phyloP scores from a whole-genome alignment of 2,329 filamentous ascomycete species.

The Leptographium flavum region DNA sequence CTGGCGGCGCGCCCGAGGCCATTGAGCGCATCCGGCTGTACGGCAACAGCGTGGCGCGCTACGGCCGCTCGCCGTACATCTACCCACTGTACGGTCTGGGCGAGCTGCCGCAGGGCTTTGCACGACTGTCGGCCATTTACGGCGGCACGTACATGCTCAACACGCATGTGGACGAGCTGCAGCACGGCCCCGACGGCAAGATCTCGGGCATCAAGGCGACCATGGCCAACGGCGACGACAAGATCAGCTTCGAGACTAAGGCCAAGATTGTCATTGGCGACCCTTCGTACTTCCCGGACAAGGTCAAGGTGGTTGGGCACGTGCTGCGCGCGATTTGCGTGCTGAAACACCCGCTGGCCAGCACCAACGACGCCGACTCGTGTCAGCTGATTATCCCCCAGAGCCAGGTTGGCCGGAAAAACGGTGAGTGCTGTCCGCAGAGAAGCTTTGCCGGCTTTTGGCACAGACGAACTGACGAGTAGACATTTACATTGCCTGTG shows the following conservation, averaged over 20 bases:
- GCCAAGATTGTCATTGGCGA: slow-evolving; percentile 92
- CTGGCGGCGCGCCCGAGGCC: slow-evolving; percentile 65
- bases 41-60: slow-evolving; percentile 92
- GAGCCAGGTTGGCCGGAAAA: slow-evolving; percentile 90
- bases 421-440: slow-evolving; percentile 45
- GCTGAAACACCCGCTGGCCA: slow-evolving; percentile 83
- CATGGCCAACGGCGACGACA: slow-evolving; percentile 70
- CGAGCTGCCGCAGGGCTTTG: slow-evolving; percentile 95
- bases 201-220: slow-evolving; percentile 94
- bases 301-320: slow-evolving; percentile 77
- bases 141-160: slow-evolving; percentile 99
- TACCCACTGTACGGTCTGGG: slow-evolving; percentile 96
- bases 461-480: slow-evolving; percentile 5
- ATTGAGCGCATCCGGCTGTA: slow-evolving; percentile 91
- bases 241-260: slow-evolving; percentile 94
- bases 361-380: slow-evolving; percentile 79
- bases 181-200: slow-evolving; percentile 68
- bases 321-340: slow-evolving; percentile 96
- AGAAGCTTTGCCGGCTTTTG: background rate
- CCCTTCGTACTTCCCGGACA: slow-evolving; percentile 88
- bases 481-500: slow-evolving; percentile 96
- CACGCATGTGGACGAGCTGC: slow-evolving; percentile 79
- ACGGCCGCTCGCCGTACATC: slow-evolving; percentile 98
- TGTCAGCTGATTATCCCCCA: slow-evolving; percentile 95
- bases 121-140: slow-evolving; percentile 93